Conservation (phyloP, 352 stramenopile species). For the Phytophthora crassamura region DNA sequence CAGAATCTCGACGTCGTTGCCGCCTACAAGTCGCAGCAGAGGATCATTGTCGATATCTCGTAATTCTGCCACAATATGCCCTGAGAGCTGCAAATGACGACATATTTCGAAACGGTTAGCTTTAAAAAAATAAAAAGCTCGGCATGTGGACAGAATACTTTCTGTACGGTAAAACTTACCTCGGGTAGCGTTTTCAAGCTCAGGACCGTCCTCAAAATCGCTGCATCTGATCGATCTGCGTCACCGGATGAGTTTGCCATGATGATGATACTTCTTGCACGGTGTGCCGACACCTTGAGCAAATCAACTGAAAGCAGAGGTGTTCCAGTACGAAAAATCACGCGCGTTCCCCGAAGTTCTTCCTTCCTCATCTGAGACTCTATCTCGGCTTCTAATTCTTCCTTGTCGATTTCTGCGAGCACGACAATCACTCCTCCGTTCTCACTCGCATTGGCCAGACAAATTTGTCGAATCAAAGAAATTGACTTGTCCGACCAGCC, state of each 20-base stretch:
- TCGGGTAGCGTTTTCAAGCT: constrained; percentile 80
- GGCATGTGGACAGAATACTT: too few relatives aligned
- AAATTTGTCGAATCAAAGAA: constrained; percentile 87
- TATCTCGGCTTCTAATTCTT: constrained; percentile 77
- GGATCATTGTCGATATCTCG: constrained; percentile 90
- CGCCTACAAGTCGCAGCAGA: constrained; percentile 78
- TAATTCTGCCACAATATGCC: constrained; percentile 89
- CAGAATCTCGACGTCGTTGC: constrained; percentile 81
- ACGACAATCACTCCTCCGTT: constrained; percentile 84
- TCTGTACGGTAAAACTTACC: constrained; percentile 24
- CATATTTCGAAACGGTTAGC: too few relatives aligned
- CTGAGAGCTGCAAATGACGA: constrained; percentile 40
- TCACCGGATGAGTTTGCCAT: constrained; percentile 77
- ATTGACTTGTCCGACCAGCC: constrained; percentile 91
- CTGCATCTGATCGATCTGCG: constrained; percentile 83
- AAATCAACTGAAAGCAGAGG: constrained; percentile 84
- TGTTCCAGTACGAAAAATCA: constrained; percentile 86
- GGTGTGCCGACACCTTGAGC: constrained; percentile 79
- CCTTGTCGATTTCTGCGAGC: constrained; percentile 76
- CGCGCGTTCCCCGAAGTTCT: constrained; percentile 71
- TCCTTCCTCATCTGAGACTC: constrained; percentile 62
- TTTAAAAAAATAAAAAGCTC: background rate
- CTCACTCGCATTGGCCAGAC: constrained; percentile 87
- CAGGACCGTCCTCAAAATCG: constrained; percentile 78
- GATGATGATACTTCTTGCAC: constrained; percentile 83